These are phyloP conservation scores for Vinca minor DNA, from an alignment of 257 asterid genomes.

Conservation along the genomic window DNA sequence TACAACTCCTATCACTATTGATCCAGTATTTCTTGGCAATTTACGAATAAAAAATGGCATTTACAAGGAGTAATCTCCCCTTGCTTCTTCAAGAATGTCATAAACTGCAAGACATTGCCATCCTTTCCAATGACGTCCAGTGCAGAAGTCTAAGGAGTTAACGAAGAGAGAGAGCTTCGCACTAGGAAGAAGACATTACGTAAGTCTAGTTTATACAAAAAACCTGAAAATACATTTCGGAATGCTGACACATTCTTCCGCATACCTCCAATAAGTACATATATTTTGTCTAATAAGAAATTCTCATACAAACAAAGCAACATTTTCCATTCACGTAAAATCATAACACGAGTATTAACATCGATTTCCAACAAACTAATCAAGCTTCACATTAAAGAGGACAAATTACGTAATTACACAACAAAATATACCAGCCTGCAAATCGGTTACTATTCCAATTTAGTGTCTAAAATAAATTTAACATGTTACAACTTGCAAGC, in stretches of 20 bases:
- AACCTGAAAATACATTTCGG: too few species aligned
- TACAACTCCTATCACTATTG: too few species aligned
- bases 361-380: too few species aligned
- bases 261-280: too few species aligned
- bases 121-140: background rate
- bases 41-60: background rate
- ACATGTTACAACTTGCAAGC: background rate
- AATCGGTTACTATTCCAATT: background rate
- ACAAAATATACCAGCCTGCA: background rate
- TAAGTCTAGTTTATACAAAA: too few species aligned
- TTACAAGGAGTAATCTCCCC: too few species aligned
- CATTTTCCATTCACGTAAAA: background rate
- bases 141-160: background rate
- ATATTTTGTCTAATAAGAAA: background rate
- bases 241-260: too few species aligned
- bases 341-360: too few species aligned
- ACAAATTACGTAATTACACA: background rate
- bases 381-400: too few species aligned
- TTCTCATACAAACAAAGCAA: background rate
- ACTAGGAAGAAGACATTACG: too few species aligned
- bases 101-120: background rate
- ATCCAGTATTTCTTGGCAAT: background rate
- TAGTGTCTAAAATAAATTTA: background rate
- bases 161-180: background rate
- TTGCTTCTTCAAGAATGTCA: slow-evolving; percentile 1